Conservation (phyloP, 108 stramenopile species). For the Cyclotella kingstonii region DNA sequence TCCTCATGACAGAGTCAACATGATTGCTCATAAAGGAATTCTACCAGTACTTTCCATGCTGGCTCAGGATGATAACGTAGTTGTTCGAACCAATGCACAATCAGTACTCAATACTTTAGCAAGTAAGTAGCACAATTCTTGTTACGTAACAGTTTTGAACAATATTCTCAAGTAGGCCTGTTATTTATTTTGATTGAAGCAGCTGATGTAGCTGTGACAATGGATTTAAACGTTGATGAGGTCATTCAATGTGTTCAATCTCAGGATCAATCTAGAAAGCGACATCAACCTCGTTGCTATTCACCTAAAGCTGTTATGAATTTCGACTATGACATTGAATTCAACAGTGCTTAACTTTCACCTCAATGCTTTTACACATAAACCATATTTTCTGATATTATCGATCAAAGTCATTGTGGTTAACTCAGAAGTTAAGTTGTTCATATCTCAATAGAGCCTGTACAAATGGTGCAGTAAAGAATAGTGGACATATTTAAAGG, state of each 20-base stretch:
- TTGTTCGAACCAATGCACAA: conserved; percentile 10
- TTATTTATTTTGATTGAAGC: neutral
- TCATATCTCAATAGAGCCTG: no score
- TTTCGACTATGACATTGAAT: conserved; percentile 11
- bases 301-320: conserved; percentile 33
- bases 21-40: conserved; percentile 39
- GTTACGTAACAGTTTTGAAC: neutral
- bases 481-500: no score
- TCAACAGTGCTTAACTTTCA: no score
- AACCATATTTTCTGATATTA: no score
- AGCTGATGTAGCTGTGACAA: conserved; percentile 36
- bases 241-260: conserved; percentile 13
- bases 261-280: conserved; percentile 4
- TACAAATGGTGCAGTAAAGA: no score
- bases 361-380: no score
- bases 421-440: no score
- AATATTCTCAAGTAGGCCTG: neutral
- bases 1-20: conserved; percentile 28
- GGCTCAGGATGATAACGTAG: conserved; percentile 11
- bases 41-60: conserved; percentile 24
- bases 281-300: conserved; percentile 20
- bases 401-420: no score
- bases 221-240: conserved; percentile 14
- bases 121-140: conserved; percentile 5
- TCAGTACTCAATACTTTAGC: conserved; percentile 10